These are phyloP conservation scores for Hirschfeldia incana DNA, from an alignment of 345 rosid genomes.

Conservation along the genomic window DNA sequence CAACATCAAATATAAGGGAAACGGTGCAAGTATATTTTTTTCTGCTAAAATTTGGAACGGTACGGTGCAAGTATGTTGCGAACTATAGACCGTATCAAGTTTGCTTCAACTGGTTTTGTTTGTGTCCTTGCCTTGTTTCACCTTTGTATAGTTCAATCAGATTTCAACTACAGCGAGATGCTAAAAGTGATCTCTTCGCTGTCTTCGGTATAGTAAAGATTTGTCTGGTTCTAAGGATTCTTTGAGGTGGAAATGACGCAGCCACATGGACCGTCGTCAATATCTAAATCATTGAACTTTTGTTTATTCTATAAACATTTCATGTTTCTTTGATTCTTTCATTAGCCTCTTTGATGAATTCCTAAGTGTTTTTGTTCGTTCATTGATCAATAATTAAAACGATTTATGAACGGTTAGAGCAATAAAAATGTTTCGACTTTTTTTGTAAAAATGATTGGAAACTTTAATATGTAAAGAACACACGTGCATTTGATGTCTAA, in stretches of 20 bases:
- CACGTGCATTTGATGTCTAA: slow-evolving; percentile 16
- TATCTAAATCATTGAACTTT: neutral
- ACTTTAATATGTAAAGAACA: neutral
- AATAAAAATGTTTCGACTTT: neutral
- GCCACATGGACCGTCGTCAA: slow-evolving; percentile 28
- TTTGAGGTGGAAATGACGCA: slow-evolving; percentile 14
- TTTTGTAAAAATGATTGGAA: neutral
- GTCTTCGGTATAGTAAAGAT: slow-evolving; percentile 14
- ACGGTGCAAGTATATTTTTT: neutral
- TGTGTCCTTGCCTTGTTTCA: neutral
- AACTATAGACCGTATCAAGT: neutral
- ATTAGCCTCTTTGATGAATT: slow-evolving; percentile 4
- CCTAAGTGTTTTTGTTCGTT: neutral
- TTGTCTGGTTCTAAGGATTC: slow-evolving; percentile 10
- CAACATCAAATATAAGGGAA: slow-evolving; percentile 66
- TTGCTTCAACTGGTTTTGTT: neutral
- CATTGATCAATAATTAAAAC: neutral
- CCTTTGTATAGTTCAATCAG: neutral
- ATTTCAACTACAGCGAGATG: neutral
- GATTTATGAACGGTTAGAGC: neutral
- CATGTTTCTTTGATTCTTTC: slow-evolving; percentile 13
- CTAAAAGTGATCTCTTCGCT: slow-evolving; percentile 1
- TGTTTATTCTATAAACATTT: neutral
- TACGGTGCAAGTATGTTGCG: neutral
- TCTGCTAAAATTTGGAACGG: no score